Evolutionary conservation across 108 stramenopile species (phyloP), one percentile per base, ranked within the genome.

Genomic region (Chaetoceros muelleri): DNA sequence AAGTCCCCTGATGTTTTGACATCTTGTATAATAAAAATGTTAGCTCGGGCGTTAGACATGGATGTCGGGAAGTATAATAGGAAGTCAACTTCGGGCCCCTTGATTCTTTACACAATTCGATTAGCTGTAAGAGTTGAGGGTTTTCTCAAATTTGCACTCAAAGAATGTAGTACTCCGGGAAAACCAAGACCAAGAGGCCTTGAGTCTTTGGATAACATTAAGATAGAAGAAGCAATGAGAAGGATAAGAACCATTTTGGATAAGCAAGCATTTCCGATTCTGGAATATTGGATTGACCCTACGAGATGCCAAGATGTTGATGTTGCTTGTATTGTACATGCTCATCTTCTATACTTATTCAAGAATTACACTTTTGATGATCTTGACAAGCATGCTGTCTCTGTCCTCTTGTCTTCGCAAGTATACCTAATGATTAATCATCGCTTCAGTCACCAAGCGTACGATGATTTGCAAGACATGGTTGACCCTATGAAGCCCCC

Each of bases 361-460:
- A 94, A 95, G 72, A 98, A 97, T 62, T 82, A 96, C 55, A 83
- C 82, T 44, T 82, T 78, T 48, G 81, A 90, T 28, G 95, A 98
- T 57, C 68, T 98, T 54, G 90, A 97, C 52, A 83, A 76, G 48
- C 80, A 87, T 0, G 85, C 94, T 1, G 95, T 96, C 20, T 95
- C 91, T 17, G 85, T 95, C 13, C 52, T 96, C 0, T 70, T 99
- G 44, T 85, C 93, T 13, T 94, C 94, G 0, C 96, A 99, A 70
- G 94, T 99, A 17, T 99, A 90, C 68, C 62, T 99, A 30, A 95
- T 90, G 48, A 96, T 97, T 60, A 97, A 99, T 61, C 94, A 93
- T 60, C 87, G 94, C 34, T 99, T 96, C 73, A 86, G 80, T 60
- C 84, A 53, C 57, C 76, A 84, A 52, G 83, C 82, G 7, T 94